Conservation (phyloP, 179 eudicot species). For the Beta macrorhiza region DNA sequence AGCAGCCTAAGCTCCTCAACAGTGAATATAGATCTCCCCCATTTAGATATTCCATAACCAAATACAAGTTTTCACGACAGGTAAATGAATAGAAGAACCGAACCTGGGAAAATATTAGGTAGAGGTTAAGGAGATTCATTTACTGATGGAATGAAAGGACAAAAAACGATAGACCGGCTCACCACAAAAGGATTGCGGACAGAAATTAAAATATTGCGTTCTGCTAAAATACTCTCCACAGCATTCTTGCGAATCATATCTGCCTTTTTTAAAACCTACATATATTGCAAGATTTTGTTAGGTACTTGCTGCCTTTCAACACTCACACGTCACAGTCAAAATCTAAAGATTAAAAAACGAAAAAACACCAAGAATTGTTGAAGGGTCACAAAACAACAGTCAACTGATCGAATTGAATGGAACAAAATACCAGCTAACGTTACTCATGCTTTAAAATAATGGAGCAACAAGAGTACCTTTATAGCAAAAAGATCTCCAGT, state of each 20-base stretch:
- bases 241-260: slow-evolving; percentile 99
- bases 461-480: slow-evolving; percentile 52
- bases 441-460: not conserved
- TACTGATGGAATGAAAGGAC: slow-evolving; percentile 14
- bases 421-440: not conserved
- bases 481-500: slow-evolving; percentile 99
- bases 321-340: not conserved
- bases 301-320: not conserved
- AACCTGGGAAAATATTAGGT: slow-evolving; percentile 50
- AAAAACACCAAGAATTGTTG: not conserved
- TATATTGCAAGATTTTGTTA: slow-evolving; percentile 12
- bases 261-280: slow-evolving; percentile 90
- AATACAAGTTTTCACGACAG: slow-evolving; percentile 96
- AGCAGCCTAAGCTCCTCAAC: slow-evolving; percentile 93
- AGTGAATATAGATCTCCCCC: slow-evolving; percentile 96
- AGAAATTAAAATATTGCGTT: slow-evolving; percentile 90
- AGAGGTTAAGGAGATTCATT: slow-evolving; percentile 25
- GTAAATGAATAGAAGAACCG: slow-evolving; percentile 99
- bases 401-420: not conserved
- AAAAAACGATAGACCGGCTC: slow-evolving; percentile 43
- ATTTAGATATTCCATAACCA: slow-evolving; percentile 98
- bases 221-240: slow-evolving; percentile 98
- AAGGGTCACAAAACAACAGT: not conserved
- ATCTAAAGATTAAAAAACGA: not conserved
- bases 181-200: slow-evolving; percentile 99